Base-by-base conservation (phyloP, 2,329 filamentous ascomycete genomes). In the Polytolypa hystricis region DNA sequence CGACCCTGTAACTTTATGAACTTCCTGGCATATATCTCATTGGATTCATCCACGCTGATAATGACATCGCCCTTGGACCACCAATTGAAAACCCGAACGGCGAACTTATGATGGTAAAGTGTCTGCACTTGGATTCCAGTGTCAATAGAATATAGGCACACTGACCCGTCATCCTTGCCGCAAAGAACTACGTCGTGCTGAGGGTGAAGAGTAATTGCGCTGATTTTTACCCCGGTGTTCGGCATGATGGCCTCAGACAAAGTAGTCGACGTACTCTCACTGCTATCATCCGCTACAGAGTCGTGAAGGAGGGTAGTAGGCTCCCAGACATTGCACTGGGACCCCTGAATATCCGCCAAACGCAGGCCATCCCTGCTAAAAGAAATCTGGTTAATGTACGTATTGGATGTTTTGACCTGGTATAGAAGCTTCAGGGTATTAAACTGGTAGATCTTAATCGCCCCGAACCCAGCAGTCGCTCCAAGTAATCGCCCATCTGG, bases 261-360 rank as follows among this genome's bases (percentile, higher is more conserved):
- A 7, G 50, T 38, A 3, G 35, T 43, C 5, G 45, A 48, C 19
- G 47, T 46, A 6, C 29, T 27, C 11, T 42, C 47, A 33, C 49
- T 54, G 38, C 44, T 49, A 20, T 51, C 50, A 25, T 57, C 54
- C 6, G 44, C 33, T 19, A 53, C 51, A 3, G 19, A 34, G 8
- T 25, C 15, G 18, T 49, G 31, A 23, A 36, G 26, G 21, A 42
- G 33, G 19, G 30, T 23, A 19, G 37, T 40, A 1, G 60, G 56
- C 37, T 61, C 53, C 61, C 60, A 64, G 30, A 63, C 51, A 28
- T 50, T 57, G 43, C 56, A 61, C 36, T 59, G 53, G 1, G 49
- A 39, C 3, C 52, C 54, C 40, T 58, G 42, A 16, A 62, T 52
- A 37, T 64, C 61, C 4, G 47, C 43, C 37, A 64, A 46, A n/a